phyloP scores from a whole-genome alignment of 208 protist species.

The Acanthamoeba royreba region DNA sequence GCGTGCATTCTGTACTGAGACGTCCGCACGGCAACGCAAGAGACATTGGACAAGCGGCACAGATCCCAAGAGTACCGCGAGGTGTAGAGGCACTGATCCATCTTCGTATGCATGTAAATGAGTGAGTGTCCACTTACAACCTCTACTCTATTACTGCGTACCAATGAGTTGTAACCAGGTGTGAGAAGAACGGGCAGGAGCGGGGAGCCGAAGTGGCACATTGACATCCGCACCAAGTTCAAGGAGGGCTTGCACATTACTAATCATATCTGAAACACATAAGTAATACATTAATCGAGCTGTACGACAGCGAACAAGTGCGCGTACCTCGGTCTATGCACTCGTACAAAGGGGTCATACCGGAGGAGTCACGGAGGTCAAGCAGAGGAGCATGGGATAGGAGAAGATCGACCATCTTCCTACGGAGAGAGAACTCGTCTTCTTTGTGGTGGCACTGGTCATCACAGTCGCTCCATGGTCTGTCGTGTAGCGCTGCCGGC shows the following conservation, averaged over 20 bases:
- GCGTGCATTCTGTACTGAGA: not conserved
- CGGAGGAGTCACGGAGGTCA: not conserved
- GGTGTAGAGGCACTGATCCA: not conserved
- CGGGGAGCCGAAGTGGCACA: not conserved
- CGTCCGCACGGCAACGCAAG: not conserved
- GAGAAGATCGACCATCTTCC: not conserved
- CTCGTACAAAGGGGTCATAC: not conserved
- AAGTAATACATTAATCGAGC: not conserved
- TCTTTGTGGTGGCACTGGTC: not conserved
- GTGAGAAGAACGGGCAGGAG: not conserved
- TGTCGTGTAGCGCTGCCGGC: no score
- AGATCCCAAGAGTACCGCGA: not conserved
- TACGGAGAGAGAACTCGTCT: not conserved
- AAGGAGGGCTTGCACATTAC: not conserved
- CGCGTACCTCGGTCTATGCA: not conserved
- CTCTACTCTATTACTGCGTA: not conserved
- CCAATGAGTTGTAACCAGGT: not conserved
- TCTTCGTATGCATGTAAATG: not conserved
- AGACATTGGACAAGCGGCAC: not conserved
- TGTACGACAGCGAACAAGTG: not conserved
- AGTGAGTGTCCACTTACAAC: not conserved
- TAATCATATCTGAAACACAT: not conserved
- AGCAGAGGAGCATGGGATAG: not conserved
- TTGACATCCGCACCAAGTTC: not conserved
- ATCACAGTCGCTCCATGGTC: no score